Percentiles rank a stretch among this genome's conserved stretches.
These are phyloP conservation scores for Trichosporon asahii DNA, from an alignment of 1,284 basidiomycete genomes.

Conservation along the genomic window DNA sequence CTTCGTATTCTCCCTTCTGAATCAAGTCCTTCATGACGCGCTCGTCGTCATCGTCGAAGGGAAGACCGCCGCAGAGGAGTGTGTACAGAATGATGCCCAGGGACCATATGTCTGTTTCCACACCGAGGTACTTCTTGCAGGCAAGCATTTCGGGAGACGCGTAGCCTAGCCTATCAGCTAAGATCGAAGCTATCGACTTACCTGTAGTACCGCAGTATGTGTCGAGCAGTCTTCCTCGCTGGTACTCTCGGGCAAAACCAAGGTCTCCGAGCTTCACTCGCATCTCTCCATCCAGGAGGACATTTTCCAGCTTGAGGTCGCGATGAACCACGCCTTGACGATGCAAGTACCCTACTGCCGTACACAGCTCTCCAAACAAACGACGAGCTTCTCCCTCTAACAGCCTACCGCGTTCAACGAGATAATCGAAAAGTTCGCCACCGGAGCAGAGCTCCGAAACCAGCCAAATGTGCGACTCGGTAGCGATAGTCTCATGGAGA, in stretches of 20 bases:
- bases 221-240: conserved; percentile 75
- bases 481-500: conserved; percentile 96
- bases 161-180: conserved; percentile 57
- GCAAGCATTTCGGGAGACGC: conserved; percentile 93
- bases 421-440: conserved; percentile 95
- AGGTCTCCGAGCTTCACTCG: conserved; percentile 91
- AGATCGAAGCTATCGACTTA: not conserved
- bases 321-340: conserved; percentile 86
- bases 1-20: conserved; percentile 80
- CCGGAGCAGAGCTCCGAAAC: conserved; percentile 94
- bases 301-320: conserved; percentile 94
- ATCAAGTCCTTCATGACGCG: conserved; percentile 82
- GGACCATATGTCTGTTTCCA: conserved; percentile 97
- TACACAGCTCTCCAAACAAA: conserved; percentile 90
- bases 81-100: conserved; percentile 91
- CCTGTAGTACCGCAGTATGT: conserved; percentile 97
- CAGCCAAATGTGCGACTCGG: conserved; percentile 92
- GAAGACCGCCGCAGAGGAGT: conserved; percentile 88
- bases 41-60: conserved; percentile 97
- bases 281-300: conserved; percentile 81
- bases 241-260: conserved; percentile 93
- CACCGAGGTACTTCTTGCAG: conserved; percentile 80
- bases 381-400: conserved; percentile 76
- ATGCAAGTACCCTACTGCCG: conserved; percentile 90
- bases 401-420: conserved; percentile 87